Percentiles rank a stretch among this genome's conserved stretches.
Conservation (phyloP, 2,329 filamentous ascomycete genomes). For the Cadophora sp. region DNA sequence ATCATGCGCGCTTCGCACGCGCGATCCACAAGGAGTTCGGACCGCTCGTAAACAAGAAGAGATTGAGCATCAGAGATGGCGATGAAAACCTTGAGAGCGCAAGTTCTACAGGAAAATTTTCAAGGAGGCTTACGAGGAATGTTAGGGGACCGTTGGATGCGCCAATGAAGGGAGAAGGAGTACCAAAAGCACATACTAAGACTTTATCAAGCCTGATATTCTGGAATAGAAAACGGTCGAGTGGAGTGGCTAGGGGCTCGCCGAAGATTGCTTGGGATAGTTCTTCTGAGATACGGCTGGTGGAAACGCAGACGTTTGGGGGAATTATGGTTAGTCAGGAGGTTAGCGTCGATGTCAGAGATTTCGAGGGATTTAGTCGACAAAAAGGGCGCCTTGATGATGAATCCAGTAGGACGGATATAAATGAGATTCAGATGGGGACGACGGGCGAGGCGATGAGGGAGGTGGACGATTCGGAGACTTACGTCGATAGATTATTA, state of each 20-base stretch:
- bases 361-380: conserved; percentile 10
- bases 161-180: too few species aligned
- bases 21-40: conserved; percentile 66
- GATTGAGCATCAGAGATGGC: conserved; percentile 8
- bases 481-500: conserved; percentile 31
- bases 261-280: too few species aligned
- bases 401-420: conserved; percentile 2
- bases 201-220: too few species aligned
- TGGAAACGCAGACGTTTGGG: conserved; percentile 48
- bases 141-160: neutral
- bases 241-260: too few species aligned
- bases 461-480: conserved; percentile 28
- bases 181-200: too few species aligned
- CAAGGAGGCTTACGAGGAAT: conserved; percentile 14
- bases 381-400: neutral
- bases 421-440: conserved; percentile 19
- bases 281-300: conserved; percentile 19
- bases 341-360: conserved; percentile 59
- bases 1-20: conserved; percentile 64
- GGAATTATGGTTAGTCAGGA: conserved; percentile 71
- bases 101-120: neutral
- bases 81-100: neutral
- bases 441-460: conserved; percentile 23
- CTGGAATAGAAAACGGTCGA: too few species aligned
- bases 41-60: conserved; percentile 47